A percentile compares a stretch with the other conserved stretches of the same genome.
These are phyloP conservation scores for Wickerhamomyces mucosus DNA, from an alignment of 805 yeast genomes.

Conservation along the genomic window DNA sequence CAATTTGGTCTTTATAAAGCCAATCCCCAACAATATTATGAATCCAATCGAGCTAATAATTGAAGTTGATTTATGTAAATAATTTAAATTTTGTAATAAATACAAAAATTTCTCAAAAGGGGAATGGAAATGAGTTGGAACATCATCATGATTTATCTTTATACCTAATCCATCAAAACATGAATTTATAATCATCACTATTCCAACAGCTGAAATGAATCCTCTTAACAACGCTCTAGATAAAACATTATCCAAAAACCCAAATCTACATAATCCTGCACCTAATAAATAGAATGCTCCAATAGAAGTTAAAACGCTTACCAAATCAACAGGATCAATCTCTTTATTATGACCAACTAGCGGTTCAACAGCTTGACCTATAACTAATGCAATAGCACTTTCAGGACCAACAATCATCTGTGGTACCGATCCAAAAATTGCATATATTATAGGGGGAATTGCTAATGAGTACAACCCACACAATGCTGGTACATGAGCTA, in stretches of 20 bases:
- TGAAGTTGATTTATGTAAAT: constrained; percentile 52
- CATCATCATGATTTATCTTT: constrained; percentile 31
- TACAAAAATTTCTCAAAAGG: constrained; percentile 63
- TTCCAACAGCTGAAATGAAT: constrained; percentile 77
- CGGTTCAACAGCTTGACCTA: constrained; percentile 71
- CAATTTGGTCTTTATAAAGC: constrained; percentile 31
- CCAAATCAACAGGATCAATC: constrained; percentile 42
- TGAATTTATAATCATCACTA: constrained; percentile 75
- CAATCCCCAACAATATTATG: constrained; percentile 30
- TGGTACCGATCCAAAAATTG: constrained; percentile 78
- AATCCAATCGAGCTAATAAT: constrained; percentile 49
- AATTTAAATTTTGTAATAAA: constrained; percentile 35
- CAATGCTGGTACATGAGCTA: constrained; percentile 76
- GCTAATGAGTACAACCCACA: constrained; percentile 73
- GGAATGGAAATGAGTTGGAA: constrained; percentile 51
- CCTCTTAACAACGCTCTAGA: constrained; percentile 74
- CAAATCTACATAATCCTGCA: constrained; percentile 75
- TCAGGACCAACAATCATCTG: constrained; percentile 89
- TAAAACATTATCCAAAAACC: constrained; percentile 73
- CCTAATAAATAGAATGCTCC: constrained; percentile 67
- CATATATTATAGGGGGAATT: constrained; percentile 69
- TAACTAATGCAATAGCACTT: constrained; percentile 74
- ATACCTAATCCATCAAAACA: constrained; percentile 66
- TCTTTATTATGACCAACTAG: constrained; percentile 32
- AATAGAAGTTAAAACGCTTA: constrained; percentile 60